A percentile compares a stretch with the other conserved stretches of the same genome.
phyloP scores from a whole-genome alignment of 192 early-diverging fungal genomes.

The Rhizophlyctis rosea region DNA sequence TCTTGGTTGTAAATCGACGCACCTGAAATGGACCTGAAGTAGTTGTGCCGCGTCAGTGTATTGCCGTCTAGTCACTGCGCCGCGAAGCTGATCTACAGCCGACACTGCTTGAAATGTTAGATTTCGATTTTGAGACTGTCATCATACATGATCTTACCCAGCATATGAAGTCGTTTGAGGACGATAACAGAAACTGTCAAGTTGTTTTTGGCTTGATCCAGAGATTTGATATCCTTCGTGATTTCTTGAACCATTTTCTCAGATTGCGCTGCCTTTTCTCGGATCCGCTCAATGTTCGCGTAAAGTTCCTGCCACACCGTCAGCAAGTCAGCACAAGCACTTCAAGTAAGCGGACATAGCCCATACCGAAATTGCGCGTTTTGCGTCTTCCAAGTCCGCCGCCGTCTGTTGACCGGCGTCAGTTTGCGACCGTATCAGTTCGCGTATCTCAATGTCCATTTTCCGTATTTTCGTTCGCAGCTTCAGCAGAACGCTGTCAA shows the following conservation, averaged over 20 bases:
- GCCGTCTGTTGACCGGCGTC: slow-evolving; percentile 56
- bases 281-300: slow-evolving; percentile 77
- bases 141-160: slow-evolving; percentile 49
- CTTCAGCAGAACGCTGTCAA: slow-evolving; percentile 65
- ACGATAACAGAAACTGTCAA: slow-evolving; percentile 76
- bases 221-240: slow-evolving; percentile 89
- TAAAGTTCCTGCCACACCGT: slow-evolving; percentile 65
- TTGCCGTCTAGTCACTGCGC: slow-evolving; percentile 60
- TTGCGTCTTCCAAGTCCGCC: slow-evolving; percentile 67
- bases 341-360: slow-evolving; percentile 23
- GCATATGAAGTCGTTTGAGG: slow-evolving; percentile 83
- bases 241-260: slow-evolving; percentile 91
- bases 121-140: too few species aligned
- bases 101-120: slow-evolving; percentile 45
- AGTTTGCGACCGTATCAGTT: slow-evolving; percentile 70
- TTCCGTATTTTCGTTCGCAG: slow-evolving; percentile 56
- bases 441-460: slow-evolving; percentile 64
- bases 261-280: slow-evolving; percentile 76
- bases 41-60: slow-evolving; percentile 80
- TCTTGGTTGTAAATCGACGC: background rate
- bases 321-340: too few species aligned
- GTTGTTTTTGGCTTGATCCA: slow-evolving; percentile 94
- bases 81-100: slow-evolving; percentile 70
- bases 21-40: slow-evolving; percentile 52
- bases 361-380: slow-evolving; percentile 60